phyloP scores from a whole-genome alignment of 108 stramenopile species.

The Seminavis robusta region DNA sequence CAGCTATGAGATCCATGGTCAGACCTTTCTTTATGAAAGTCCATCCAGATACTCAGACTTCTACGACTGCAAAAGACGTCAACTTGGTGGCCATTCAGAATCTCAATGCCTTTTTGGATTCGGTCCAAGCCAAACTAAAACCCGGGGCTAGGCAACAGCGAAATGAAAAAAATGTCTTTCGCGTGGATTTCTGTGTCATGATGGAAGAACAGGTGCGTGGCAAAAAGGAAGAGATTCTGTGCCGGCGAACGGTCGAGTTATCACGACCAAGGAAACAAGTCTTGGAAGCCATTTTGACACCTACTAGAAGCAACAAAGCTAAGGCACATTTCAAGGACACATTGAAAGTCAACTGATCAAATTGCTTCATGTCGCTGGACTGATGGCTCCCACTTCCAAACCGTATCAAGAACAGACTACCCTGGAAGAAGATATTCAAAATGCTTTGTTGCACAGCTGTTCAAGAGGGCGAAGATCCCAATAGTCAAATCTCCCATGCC shows the following conservation, averaged over 20 bases:
- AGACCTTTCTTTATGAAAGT: constrained; percentile 78
- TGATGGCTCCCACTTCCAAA: constrained; percentile 12
- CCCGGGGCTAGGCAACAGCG: not conserved
- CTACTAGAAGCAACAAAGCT: no score
- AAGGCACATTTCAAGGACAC: constrained; percentile 19
- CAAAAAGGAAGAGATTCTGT: no score
- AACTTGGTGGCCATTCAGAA: constrained; percentile 77
- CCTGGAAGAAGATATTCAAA: constrained; percentile 18
- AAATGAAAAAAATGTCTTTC: not conserved
- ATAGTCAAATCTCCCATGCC: not conserved
- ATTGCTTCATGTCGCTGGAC: constrained; percentile 62
- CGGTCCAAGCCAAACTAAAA: constrained; percentile 14
- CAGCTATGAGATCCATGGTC: constrained; percentile 58
- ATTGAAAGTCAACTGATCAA: constrained; percentile 45
- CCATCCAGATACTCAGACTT: constrained; percentile 66
- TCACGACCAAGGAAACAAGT: no score
- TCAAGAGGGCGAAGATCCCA: not conserved
- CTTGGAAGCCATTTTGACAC: no score
- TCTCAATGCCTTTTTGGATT: constrained; percentile 71
- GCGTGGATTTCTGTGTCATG: no score
- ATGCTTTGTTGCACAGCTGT: constrained; percentile 17
- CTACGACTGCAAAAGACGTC: constrained; percentile 37
- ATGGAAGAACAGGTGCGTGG: no score
- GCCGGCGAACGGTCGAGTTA: no score
- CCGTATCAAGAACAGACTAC: not conserved